Conservation (phyloP, 2,329 filamentous ascomycete species). For the Elsinoe ampelina region DNA sequence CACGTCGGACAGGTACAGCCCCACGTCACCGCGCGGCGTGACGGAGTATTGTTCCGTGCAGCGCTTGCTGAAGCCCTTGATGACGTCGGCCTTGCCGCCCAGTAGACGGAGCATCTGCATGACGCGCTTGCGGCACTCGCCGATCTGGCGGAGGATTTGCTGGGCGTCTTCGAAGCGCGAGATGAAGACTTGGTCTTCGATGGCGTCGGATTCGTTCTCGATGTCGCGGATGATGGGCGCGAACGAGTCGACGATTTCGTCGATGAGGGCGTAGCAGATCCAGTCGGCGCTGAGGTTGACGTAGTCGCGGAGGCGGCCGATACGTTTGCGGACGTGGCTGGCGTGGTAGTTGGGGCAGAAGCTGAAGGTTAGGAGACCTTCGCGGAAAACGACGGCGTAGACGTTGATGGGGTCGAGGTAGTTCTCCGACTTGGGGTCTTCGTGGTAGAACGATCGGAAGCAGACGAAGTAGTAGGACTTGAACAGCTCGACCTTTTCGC, state of each 20-base stretch:
- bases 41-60: constrained; percentile 97
- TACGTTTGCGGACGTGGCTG: constrained; percentile 79
- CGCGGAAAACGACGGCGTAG: constrained; percentile 92
- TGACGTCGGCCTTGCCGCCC: constrained; percentile 95
- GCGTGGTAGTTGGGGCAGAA: constrained; percentile 83
- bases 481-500: constrained; percentile 97
- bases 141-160: constrained; percentile 77
- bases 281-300: constrained; percentile 91
- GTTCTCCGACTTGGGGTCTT: constrained; percentile 66
- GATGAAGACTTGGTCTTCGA: constrained; percentile 92
- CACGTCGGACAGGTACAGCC: constrained; percentile 91
- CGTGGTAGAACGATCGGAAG: constrained; percentile 85
- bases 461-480: constrained; percentile 96
- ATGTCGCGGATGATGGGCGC: constrained; percentile 80
- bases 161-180: constrained; percentile 85
- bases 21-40: constrained; percentile 91
- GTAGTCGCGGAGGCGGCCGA: constrained; percentile 87
- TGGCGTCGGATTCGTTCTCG: constrained; percentile 79
- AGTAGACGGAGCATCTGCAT: constrained; percentile 88
- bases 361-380: constrained; percentile 90
- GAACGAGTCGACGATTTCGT: constrained; percentile 96
- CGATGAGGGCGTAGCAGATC: constrained; percentile 98
- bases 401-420: constrained; percentile 94
- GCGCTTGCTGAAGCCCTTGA: constrained; percentile 93
- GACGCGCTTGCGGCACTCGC: constrained; percentile 84